phyloP scores from a whole-genome alignment of 306 rosid species.

The Quercus dentata region DNA sequence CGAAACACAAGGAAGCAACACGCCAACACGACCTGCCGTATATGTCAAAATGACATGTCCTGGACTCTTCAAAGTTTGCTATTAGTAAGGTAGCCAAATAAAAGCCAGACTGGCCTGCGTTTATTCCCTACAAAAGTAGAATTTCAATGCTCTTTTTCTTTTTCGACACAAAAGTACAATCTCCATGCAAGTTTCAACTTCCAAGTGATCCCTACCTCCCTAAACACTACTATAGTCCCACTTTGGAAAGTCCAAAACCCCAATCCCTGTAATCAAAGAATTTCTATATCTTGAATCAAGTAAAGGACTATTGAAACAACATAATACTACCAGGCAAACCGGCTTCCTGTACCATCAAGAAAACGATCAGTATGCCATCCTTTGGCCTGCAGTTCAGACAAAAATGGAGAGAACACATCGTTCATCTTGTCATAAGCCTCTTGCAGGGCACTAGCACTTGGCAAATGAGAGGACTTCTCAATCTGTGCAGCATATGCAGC shows the following conservation, averaged over 20 bases:
- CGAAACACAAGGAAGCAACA: too few relatives aligned
- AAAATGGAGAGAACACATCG: constrained; percentile 50
- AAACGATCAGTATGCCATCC: constrained; percentile 98
- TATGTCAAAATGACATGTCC: too few relatives aligned
- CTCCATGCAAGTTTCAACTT: not conserved
- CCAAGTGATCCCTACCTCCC: not conserved
- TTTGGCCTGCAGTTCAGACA: constrained; percentile 65
- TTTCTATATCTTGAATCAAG: not conserved
- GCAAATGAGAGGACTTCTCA: constrained; percentile 39
- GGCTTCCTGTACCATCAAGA: constrained; percentile 77
- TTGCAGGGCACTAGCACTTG: constrained; percentile 31
- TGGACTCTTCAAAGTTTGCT: too few relatives aligned
- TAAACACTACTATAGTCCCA: not conserved
- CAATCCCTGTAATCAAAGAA: not conserved
- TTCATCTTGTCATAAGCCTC: constrained; percentile 81
- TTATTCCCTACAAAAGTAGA: not conserved
- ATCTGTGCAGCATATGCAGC: constrained; percentile 66
- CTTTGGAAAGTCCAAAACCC: not conserved
- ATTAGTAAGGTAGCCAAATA: too few relatives aligned
- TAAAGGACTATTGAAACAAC: not conserved
- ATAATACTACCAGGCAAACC: constrained; percentile 49
- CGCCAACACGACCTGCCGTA: too few relatives aligned
- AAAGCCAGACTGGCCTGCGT: too few relatives aligned
- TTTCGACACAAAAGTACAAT: not conserved
- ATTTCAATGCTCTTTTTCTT: not conserved